A percentile compares a stretch with the other conserved stretches of the same genome.
These are phyloP conservation scores for Arthrobotrys conoides DNA, from an alignment of 2,329 filamentous ascomycete genomes.

Conservation along the genomic window DNA sequence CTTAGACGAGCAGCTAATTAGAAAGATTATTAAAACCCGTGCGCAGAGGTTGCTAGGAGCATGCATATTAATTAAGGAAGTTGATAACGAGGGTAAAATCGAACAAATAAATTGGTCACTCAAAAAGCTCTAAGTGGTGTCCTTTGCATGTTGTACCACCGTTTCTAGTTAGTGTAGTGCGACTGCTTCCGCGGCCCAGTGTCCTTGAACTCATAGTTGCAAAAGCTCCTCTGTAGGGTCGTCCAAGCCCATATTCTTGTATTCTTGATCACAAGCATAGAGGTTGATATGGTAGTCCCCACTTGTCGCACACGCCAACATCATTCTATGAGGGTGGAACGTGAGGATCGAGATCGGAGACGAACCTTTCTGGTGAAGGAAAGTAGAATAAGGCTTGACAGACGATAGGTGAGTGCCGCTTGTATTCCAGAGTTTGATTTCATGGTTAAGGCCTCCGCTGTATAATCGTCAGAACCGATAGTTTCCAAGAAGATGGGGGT, in stretches of 20 bases:
- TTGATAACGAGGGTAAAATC: neutral
- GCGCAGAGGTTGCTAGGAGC: conserved; percentile 1
- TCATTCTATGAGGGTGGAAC: conserved; percentile 94
- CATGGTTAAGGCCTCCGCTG: conserved; percentile 88
- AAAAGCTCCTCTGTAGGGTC: conserved; percentile 52
- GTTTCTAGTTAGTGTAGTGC: neutral
- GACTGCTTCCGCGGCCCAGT: neutral
- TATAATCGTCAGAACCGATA: conserved; percentile 62
- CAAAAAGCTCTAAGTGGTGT: neutral
- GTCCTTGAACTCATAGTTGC: conserved; percentile 16
- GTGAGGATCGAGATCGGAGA: conserved; percentile 88
- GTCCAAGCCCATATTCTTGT: conserved; percentile 61
- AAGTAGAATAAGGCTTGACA: conserved; percentile 90
- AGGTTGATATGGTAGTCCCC: conserved; percentile 93
- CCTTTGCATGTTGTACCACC: neutral
- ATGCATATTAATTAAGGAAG: conserved; percentile 5
- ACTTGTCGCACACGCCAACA: conserved; percentile 87
- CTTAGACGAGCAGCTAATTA: neutral
- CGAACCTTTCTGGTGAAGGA: conserved; percentile 83
- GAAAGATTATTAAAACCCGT: neutral
- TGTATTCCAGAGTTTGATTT: conserved; percentile 93
- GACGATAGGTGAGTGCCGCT: conserved; percentile 83
- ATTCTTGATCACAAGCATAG: conserved; percentile 76
- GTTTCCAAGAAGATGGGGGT: conserved; percentile 60
- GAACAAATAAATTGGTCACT: neutral